Evolutionary conservation across 1,284 basidiomycete genomes (phyloP).

Genomic region (Leccinum holopus): DNA sequence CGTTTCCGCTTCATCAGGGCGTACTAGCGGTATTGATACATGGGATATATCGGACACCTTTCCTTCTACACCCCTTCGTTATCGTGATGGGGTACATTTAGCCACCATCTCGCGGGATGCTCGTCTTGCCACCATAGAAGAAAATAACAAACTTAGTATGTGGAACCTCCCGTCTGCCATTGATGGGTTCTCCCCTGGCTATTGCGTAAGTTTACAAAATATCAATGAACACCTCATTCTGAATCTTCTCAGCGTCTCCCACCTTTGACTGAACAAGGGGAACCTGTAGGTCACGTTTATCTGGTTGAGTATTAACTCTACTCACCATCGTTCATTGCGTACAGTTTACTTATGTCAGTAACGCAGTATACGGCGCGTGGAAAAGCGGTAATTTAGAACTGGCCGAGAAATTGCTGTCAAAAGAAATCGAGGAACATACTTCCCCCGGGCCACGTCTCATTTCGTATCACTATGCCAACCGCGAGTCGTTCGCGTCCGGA

Average conservation of each 20-base stretch:
- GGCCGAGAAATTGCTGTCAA: constrained; percentile 1
- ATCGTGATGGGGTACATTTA: background rate
- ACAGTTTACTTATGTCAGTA: constrained; percentile 12
- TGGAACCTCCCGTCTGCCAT: background rate
- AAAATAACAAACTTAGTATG: background rate
- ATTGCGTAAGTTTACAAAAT: constrained; percentile 3
- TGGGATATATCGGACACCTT: constrained; percentile 9
- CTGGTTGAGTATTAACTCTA: background rate
- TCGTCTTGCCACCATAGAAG: constrained; percentile 3
- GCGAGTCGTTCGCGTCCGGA: too few relatives aligned
- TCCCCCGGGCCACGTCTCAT: too few relatives aligned
- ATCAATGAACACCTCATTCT: background rate
- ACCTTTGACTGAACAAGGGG: background rate
- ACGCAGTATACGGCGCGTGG: background rate
- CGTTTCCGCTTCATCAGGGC: constrained; percentile 10
- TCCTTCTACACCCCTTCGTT: constrained; percentile 1
- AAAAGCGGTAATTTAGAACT: background rate
- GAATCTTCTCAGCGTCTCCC: constrained; percentile 3
- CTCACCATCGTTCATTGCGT: background rate
- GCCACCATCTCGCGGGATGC: constrained; percentile 5
- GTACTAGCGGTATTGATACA: constrained; percentile 3
- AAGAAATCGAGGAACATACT: background rate
- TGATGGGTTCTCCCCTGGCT: background rate
- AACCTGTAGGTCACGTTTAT: constrained; percentile 5
- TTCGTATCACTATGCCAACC: too few relatives aligned